A percentile compares a stretch with the other conserved stretches of the same genome.
These are phyloP conservation scores for Penicillium sp. DNA, from an alignment of 2,329 filamentous ascomycete genomes.

Conservation along the genomic window DNA sequence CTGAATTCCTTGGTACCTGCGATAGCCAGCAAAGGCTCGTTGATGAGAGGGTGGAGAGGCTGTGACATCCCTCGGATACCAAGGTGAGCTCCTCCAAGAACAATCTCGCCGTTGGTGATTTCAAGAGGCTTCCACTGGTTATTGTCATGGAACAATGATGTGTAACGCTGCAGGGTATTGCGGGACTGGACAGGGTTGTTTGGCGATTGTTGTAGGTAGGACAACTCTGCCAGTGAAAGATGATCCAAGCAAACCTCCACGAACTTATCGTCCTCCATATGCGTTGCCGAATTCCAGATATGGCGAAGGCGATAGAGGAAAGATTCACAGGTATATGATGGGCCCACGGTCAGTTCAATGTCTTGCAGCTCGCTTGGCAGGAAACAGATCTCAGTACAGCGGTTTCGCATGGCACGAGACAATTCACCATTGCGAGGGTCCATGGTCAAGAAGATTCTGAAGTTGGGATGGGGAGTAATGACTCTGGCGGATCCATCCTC, in stretches of 20 bases:
- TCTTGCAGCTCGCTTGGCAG: slow-evolving; percentile 42
- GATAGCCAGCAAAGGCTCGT: slow-evolving; percentile 38
- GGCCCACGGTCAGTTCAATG: slow-evolving; percentile 19
- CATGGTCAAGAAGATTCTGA: slow-evolving; percentile 89
- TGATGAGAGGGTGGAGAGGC: slow-evolving; percentile 40
- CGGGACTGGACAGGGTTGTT: slow-evolving; percentile 20
- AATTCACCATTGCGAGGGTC: slow-evolving; percentile 89
- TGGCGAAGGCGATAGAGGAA: slow-evolving; percentile 40
- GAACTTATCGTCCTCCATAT: background rate
- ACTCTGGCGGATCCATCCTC: slow-evolving; percentile 75
- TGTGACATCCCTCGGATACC: slow-evolving; percentile 28
- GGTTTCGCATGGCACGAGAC: slow-evolving; percentile 93
- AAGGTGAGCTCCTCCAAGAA: slow-evolving; percentile 27
- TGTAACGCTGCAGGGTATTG: slow-evolving; percentile 31
- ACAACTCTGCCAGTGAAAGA: slow-evolving; percentile 34
- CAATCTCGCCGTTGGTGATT: slow-evolving; percentile 19
- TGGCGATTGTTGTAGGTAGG: slow-evolving; percentile 32
- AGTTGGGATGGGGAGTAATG: slow-evolving; percentile 76
- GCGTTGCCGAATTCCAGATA: slow-evolving; percentile 26
- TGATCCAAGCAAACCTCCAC: slow-evolving; percentile 39
- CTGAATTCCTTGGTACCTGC: slow-evolving; percentile 22
- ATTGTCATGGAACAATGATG: slow-evolving; percentile 32
- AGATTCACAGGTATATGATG: slow-evolving; percentile 40
- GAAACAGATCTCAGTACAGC: slow-evolving; percentile 84
- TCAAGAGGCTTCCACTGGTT: slow-evolving; percentile 29